Percentiles rank a stretch among this genome's conserved stretches.
phyloP scores from a whole-genome alignment of 1,284 basidiomycete genomes.

The Megacollybia platyphylla region DNA sequence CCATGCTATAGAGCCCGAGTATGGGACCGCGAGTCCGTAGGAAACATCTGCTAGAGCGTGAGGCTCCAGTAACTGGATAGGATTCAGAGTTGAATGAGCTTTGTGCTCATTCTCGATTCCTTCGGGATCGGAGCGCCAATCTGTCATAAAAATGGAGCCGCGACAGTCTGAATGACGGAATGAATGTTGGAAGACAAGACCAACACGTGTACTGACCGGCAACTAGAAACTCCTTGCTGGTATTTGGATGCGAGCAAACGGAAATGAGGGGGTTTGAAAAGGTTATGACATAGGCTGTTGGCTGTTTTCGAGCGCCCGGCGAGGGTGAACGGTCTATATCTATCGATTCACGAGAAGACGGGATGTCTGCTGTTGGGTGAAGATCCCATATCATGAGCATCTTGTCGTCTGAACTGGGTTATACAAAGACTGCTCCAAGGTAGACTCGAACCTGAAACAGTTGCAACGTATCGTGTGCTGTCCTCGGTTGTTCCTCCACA shows the following conservation, averaged over 20 bases:
- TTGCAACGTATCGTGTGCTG: constrained; percentile 59
- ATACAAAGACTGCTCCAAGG: neutral
- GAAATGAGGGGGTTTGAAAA: constrained; percentile 58
- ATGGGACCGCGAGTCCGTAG: constrained; percentile 30
- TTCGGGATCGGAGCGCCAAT: constrained; percentile 64
- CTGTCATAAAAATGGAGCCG: constrained; percentile 60
- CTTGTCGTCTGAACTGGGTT: constrained; percentile 39
- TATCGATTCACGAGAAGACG: neutral
- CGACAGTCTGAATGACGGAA: constrained; percentile 29
- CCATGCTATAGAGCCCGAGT: constrained; percentile 56
- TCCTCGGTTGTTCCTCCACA: constrained; percentile 51
- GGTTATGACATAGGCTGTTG: constrained; percentile 60
- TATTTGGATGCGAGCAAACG: constrained; percentile 57
- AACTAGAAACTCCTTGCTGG: constrained; percentile 65
- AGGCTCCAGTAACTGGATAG: constrained; percentile 63
- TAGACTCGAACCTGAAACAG: constrained; percentile 50
- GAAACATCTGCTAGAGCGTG: constrained; percentile 39
- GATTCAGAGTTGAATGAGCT: constrained; percentile 30
- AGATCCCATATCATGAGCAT: constrained; percentile 79
- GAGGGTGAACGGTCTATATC: constrained; percentile 6
- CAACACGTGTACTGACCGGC: constrained; percentile 14
- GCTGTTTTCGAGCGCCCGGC: constrained; percentile 33
- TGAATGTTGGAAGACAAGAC: no score
- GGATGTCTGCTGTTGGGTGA: constrained; percentile 22
- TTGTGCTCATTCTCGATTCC: constrained; percentile 28